Percentiles rank a stretch among this genome's conserved stretches.
These are phyloP conservation scores for Nannizzia gypsea DNA, from an alignment of 2,329 filamentous ascomycete species.

Conservation along the genomic window DNA sequence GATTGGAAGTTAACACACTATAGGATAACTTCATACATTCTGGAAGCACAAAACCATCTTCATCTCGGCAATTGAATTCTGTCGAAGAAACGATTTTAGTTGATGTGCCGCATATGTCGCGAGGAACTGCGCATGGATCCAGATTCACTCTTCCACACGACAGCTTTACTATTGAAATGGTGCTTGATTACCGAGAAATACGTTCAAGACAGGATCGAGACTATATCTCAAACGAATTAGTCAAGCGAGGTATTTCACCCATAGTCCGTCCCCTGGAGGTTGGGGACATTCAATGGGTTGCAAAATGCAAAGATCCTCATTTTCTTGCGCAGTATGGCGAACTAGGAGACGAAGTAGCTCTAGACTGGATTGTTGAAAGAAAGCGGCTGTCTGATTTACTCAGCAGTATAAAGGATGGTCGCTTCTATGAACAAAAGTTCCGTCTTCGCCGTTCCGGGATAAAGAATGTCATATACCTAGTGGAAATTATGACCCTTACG, in stretches of 20 bases:
- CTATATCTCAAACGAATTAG: slow-evolving; percentile 62
- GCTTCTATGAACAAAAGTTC: slow-evolving; percentile 78
- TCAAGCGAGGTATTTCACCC: slow-evolving; percentile 52
- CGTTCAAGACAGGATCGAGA: slow-evolving; percentile 61
- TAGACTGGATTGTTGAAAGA: slow-evolving; percentile 71
- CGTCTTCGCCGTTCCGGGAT: slow-evolving; percentile 59
- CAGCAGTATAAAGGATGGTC: slow-evolving; percentile 68
- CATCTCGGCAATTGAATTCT: neutral
- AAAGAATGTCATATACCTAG: slow-evolving; percentile 65
- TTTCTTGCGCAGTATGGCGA: slow-evolving; percentile 46
- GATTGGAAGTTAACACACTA: neutral
- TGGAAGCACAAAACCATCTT: neutral
- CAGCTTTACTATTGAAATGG: slow-evolving; percentile 58
- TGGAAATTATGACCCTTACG: slow-evolving; percentile 59
- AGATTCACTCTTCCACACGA: slow-evolving; percentile 53
- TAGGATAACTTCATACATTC: neutral
- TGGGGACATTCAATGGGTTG: slow-evolving; percentile 69
- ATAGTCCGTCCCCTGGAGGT: slow-evolving; percentile 58
- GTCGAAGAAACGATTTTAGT: neutral
- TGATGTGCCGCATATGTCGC: neutral
- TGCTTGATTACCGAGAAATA: slow-evolving; percentile 65
- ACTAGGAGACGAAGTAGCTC: slow-evolving; percentile 53
- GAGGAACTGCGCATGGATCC: neutral
- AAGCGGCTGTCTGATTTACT: slow-evolving; percentile 71
- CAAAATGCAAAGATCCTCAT: slow-evolving; percentile 52